A percentile compares a stretch with the other conserved stretches of the same genome.
Evolutionary conservation across 2,329 filamentous ascomycete genomes (phyloP).

Genomic region (Periglandula ipomoeae): DNA sequence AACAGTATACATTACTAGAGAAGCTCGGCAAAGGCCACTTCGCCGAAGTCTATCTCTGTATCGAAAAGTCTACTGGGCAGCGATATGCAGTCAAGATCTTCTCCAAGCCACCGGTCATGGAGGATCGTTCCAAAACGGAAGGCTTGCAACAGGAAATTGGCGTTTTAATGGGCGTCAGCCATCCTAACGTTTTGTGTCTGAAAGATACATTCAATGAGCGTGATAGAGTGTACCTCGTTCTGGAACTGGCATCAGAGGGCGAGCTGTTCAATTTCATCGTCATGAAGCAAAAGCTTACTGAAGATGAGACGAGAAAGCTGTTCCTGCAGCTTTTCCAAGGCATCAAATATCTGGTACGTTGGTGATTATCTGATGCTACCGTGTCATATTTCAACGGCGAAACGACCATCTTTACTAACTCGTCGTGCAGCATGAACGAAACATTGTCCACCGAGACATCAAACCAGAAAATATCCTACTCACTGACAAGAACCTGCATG

Average conservation of each 20-base stretch:
- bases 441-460: constrained; percentile 95
- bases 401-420: background rate
- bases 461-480: constrained; percentile 95
- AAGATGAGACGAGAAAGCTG: constrained; percentile 74
- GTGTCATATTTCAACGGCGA: background rate
- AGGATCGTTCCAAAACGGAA: constrained; percentile 75
- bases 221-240: constrained; percentile 81
- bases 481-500: constrained; percentile 71
- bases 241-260: constrained; percentile 85
- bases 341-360: constrained; percentile 81
- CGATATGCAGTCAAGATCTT: constrained; percentile 93
- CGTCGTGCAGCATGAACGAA: constrained; percentile 73
- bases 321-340: constrained; percentile 90
- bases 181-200: constrained; percentile 84
- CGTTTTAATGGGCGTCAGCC: constrained; percentile 92
- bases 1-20: constrained; percentile 77
- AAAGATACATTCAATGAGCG: constrained; percentile 93
- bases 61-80: constrained; percentile 74
- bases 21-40: constrained; percentile 93
- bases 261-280: constrained; percentile 96
- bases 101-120: constrained; percentile 71
- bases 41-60: constrained; percentile 83
- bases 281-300: constrained; percentile 77
- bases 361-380: background rate
- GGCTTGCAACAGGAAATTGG: constrained; percentile 92